Base-by-base conservation (phyloP, 2,329 filamentous ascomycete species). In the Cladophialophora chaetospira region DNA sequence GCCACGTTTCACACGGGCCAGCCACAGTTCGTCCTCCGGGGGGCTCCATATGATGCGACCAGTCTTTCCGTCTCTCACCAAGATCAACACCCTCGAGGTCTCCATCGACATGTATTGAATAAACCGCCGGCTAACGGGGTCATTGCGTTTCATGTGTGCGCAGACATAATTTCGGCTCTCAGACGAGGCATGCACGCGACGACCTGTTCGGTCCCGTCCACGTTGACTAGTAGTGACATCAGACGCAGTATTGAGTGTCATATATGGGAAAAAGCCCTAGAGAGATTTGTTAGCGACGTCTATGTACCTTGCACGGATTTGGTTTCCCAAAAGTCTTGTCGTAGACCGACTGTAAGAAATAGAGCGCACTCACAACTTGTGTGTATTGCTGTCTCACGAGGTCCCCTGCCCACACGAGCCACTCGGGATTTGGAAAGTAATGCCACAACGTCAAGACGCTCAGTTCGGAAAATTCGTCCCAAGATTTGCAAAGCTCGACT, bases 391-490 rank as follows among this genome's bases (percentile, higher is more conserved):
- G 45, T 35, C 15, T 31, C 45, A 35, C 26, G n/a, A 35, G 11
- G 29, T 48, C 31, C 21, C 19, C 45, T 19, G 45, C n/a, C 45
- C 45, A 21, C 17, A 36, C 26, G 70, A 67, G 76, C 77, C 80
- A 57, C 76, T 75, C 10, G 73, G 69, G 1, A 73, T n/a, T 73
- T 0, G 77, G 78, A 46, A 81, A 80, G 60, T 76, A 80, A 42
- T 75, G 69, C 67, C 75, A 76, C 8, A 71, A 56, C 5, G 74
- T 72, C 2, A 80, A 69, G 36, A 75, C 73, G 53, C 75, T 77
- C 17, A 81, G 66, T 60, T 79, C 74, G 53, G 73, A 78, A 62
- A 80, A 78, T 62, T 80, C 78, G 36, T 77, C 73, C 78, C 77
- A 80, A 63, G 77, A 77, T 23, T 77, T 72, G 60, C 77, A 80